Conservation (phyloP, 306 rosid species). For the Chamaecrista fasciculata region DNA sequence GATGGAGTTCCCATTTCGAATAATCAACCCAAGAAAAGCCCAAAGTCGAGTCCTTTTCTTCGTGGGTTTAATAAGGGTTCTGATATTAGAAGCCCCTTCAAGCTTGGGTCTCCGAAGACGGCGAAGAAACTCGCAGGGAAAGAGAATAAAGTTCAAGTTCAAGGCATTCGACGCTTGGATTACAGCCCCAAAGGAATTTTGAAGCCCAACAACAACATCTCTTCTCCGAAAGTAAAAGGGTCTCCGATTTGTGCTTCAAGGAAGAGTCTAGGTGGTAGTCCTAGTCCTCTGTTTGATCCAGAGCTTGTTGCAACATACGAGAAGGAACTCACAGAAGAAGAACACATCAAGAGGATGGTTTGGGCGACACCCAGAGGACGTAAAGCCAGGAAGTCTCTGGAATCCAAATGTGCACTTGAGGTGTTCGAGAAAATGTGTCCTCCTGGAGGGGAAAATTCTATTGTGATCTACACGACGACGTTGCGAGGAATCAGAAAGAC, state of each 20-base stretch:
- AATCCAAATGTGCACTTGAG: conserved; percentile 39
- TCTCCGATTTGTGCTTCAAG: conserved; percentile 45
- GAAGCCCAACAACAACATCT: conserved; percentile 40
- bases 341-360: conserved; percentile 81
- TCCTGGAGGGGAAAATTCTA: conserved; percentile 61
- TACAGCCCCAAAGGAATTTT: conserved; percentile 60
- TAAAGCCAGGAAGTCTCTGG: conserved; percentile 30
- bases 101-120: conserved; percentile 70
- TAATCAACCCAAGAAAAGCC: conserved; percentile 56
- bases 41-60: conserved; percentile 56
- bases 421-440: conserved; percentile 62
- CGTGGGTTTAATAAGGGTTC: conserved; percentile 55
- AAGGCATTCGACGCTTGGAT: conserved; percentile 44
- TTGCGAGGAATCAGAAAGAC: conserved; percentile 90
- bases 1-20: conserved; percentile 58
- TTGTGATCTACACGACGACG: conserved; percentile 81
- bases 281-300: conserved; percentile 80
- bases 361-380: conserved; percentile 48
- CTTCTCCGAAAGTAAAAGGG: conserved; percentile 46
- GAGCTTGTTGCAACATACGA: conserved; percentile 70
- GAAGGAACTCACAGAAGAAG: conserved; percentile 71
- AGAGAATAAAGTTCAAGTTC: conserved; percentile 57
- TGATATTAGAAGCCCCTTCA: conserved; percentile 63
- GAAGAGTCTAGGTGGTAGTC: conserved; percentile 53
- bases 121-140: conserved; percentile 54